phyloP scores from a whole-genome alignment of 2,329 filamentous ascomycete genomes.

The Aspergillus proliferans region DNA sequence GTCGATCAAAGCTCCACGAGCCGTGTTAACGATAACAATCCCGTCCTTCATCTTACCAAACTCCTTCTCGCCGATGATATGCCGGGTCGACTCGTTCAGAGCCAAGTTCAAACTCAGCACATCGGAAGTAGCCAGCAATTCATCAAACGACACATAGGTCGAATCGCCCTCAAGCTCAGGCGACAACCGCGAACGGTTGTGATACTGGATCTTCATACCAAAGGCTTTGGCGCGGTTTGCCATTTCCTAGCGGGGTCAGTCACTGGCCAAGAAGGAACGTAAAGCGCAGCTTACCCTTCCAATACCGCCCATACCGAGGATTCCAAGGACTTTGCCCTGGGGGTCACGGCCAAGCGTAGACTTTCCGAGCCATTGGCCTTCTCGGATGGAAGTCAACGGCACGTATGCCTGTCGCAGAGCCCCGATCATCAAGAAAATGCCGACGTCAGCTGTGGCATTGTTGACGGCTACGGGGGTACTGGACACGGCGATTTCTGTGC shows the following conservation, averaged over 20 bases:
- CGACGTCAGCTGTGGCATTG: conserved; percentile 42
- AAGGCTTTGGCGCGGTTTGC: conserved; percentile 40
- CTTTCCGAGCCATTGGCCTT: conserved; percentile 39
- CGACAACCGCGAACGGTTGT: conserved; percentile 39
- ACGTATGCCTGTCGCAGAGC: conserved; percentile 40
- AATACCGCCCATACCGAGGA: conserved; percentile 45
- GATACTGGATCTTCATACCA: conserved; percentile 44
- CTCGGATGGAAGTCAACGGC: conserved; percentile 36
- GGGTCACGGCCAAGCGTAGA: conserved; percentile 41
- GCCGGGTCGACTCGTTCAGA: conserved; percentile 39
- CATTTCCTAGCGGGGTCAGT: conserved; percentile 33
- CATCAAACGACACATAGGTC: conserved; percentile 41
- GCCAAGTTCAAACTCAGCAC: conserved; percentile 43
- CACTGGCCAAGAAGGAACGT: not conserved
- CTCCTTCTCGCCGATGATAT: conserved; percentile 42
- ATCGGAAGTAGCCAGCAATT: conserved; percentile 40
- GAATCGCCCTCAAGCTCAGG: conserved; percentile 37
- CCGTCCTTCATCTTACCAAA: conserved; percentile 42
- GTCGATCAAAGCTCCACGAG: conserved; percentile 40
- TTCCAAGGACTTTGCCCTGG: conserved; percentile 40
- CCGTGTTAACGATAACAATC: conserved; percentile 40
- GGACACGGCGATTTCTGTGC: conserved; percentile 34
- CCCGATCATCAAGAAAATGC: conserved; percentile 44
- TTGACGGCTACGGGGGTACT: conserved; percentile 44
- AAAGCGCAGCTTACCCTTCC: conserved; percentile 33